Conservation (phyloP, 202 grass and related monocot species). For the Elaeis oleifera region DNA sequence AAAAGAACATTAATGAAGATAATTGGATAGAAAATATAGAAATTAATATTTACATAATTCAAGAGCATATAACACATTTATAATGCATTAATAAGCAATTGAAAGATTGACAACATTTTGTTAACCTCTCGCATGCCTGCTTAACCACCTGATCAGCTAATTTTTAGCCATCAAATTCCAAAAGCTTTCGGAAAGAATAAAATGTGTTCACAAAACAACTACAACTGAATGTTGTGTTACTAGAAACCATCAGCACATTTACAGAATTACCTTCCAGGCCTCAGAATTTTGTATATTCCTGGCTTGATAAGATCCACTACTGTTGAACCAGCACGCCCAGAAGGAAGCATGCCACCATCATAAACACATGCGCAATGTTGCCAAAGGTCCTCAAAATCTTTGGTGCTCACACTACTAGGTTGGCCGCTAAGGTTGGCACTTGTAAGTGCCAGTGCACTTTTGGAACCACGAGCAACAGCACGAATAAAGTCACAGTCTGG, state of each 20-base stretch:
- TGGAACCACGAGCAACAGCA: conserved; percentile 55
- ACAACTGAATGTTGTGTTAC: no score
- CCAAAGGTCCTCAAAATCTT: conserved; percentile 79
- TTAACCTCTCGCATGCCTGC: no score
- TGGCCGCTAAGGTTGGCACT: conserved; percentile 75
- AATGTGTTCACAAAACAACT: no score
- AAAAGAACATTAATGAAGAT: no score
- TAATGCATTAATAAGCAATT: no score
- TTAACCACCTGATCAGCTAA: no score
- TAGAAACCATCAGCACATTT: neutral
- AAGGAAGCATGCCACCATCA: conserved; percentile 72
- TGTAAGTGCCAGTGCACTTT: conserved; percentile 85
- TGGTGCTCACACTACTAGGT: conserved; percentile 58
- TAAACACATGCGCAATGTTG: conserved; percentile 70
- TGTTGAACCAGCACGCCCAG: conserved; percentile 82
- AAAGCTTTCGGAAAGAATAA: no score
- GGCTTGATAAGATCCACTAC: conserved; percentile 69
- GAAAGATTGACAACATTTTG: no score
- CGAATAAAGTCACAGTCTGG: conserved; percentile 71
- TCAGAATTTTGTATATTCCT: conserved; percentile 75
- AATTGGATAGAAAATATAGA: no score
- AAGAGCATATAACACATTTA: no score
- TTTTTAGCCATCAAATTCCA: no score
- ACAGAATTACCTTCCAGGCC: conserved; percentile 70
- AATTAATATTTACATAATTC: no score